These are phyloP conservation scores for Jatropha podagrica DNA, from an alignment of 441 rosid species.

Conservation along the genomic window DNA sequence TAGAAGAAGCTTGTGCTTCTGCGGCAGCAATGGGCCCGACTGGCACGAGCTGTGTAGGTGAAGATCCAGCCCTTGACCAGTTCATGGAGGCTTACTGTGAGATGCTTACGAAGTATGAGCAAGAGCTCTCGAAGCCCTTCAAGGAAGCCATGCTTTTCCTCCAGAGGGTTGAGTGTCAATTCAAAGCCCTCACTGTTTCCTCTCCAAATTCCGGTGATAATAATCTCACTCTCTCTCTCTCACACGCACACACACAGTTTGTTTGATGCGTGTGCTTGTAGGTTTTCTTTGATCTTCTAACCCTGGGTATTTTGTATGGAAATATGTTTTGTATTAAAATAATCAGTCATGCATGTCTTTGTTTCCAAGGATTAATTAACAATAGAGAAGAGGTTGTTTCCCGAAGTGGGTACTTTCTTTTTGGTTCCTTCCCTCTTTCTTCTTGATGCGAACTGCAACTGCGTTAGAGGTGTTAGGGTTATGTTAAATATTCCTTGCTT, in stretches of 20 bases:
- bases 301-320: neutral
- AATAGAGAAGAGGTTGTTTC: conserved; percentile 21
- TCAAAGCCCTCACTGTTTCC: conserved; percentile 64
- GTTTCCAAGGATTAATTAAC: conserved; percentile 15
- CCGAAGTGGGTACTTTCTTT: conserved; percentile 7
- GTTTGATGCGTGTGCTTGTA: neutral
- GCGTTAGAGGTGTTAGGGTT: conserved; percentile 29
- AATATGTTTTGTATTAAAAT: conserved; percentile 8
- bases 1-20: conserved; percentile 73
- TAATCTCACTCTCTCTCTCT: neutral
- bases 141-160: conserved; percentile 93
- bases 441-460: conserved; percentile 8
- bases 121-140: conserved; percentile 89
- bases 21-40: conserved; percentile 41
- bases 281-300: neutral
- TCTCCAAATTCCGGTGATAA: conserved; percentile 57
- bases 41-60: conserved; percentile 53
- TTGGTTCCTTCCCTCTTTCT: neutral
- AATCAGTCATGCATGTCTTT: conserved; percentile 30
- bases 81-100: conserved; percentile 99
- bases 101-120: conserved; percentile 95
- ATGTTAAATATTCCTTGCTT: neutral
- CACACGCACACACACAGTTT: neutral
- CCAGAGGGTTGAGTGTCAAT: conserved; percentile 77
- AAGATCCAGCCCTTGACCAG: conserved; percentile 97